These are phyloP conservation scores for Collybia mongolica DNA, from an alignment of 768 basidiomycete species.

Conservation along the genomic window DNA sequence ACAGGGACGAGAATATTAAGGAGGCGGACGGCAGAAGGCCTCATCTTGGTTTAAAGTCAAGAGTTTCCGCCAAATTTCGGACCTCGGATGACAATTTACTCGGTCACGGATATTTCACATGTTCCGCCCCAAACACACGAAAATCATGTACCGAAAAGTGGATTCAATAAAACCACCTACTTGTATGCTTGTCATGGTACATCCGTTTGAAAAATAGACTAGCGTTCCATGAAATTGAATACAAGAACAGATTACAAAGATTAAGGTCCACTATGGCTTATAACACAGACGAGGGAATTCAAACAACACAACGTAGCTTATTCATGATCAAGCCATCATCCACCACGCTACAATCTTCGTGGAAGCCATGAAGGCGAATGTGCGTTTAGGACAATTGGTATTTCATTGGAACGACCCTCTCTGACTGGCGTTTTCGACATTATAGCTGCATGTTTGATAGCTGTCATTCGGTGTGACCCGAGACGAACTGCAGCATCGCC, in stretches of 20 bases:
- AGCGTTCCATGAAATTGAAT: too few species aligned
- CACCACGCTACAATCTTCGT: too few species aligned
- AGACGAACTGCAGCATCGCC: conserved; percentile 3
- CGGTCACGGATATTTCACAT: conserved; percentile 19
- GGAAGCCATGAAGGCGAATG: too few species aligned
- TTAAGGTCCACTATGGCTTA: too few species aligned
- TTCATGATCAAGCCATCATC: too few species aligned
- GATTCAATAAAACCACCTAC: too few species aligned
- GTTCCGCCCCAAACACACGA: neutral
- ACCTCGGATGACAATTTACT: conserved; percentile 14
- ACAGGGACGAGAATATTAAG: conserved; percentile 93
- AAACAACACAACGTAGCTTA: too few species aligned
- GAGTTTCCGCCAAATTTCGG: conserved; percentile 7
- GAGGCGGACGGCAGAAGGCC: conserved; percentile 66
- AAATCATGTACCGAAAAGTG: too few species aligned
- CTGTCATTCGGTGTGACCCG: conserved; percentile 30
- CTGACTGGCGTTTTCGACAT: conserved; percentile 40
- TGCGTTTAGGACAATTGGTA: neutral
- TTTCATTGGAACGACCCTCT: conserved; percentile 25
- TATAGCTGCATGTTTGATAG: conserved; percentile 44
- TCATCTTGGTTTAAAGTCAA: conserved; percentile 46
- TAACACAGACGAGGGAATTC: too few species aligned
- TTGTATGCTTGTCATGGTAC: too few species aligned
- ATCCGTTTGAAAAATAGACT: too few species aligned
- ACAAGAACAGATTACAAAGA: too few species aligned